These are phyloP conservation scores for Fusarium sp. DNA, from an alignment of 2,329 filamentous ascomycete species.

Conservation along the genomic window DNA sequence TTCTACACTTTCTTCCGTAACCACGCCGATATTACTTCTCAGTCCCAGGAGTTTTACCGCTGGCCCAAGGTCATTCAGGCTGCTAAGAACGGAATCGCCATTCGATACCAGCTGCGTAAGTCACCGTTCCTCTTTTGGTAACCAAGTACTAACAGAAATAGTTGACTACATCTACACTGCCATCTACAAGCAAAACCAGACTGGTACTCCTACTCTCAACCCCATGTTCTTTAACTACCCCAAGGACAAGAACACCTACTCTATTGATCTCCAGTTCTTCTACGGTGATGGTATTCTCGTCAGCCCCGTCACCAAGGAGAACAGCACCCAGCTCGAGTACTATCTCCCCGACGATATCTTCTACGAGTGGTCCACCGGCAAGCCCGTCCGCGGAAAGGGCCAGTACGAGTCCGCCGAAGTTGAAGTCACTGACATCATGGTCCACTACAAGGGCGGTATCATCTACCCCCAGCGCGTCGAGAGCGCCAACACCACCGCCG, in stretches of 20 bases:
- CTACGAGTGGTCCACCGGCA: constrained; percentile 64
- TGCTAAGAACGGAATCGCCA: constrained; percentile 74
- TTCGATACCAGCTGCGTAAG: constrained; percentile 71
- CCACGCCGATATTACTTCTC: constrained; percentile 63
- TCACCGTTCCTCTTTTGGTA: rapidly evolving
- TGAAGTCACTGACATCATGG: constrained; percentile 66
- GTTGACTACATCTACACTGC: constrained; percentile 82
- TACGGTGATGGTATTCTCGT: constrained; percentile 61
- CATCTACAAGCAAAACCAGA: constrained; percentile 69
- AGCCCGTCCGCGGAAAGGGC: constrained; percentile 54
- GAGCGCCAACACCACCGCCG: constrained; percentile 71
- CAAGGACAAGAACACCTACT: constrained; percentile 57
- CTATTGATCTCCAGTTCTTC: constrained; percentile 62
- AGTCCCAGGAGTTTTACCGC: constrained; percentile 73
- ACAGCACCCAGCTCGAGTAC: constrained; percentile 54
- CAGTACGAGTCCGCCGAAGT: constrained; percentile 50
- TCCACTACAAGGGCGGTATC: constrained; percentile 73
- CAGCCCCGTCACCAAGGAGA: constrained; percentile 60
- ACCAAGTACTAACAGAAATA: constrained; percentile 3
- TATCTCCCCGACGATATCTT: constrained; percentile 64
- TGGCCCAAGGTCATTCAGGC: constrained; percentile 72
- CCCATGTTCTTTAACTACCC: constrained; percentile 79
- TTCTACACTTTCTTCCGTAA: constrained; percentile 79
- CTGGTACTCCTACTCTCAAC: constrained; percentile 74
- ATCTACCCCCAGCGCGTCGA: constrained; percentile 70